Evolutionary conservation across 257 asterid species (phyloP).

Genomic region (Oldenlandia corymbosa): DNA sequence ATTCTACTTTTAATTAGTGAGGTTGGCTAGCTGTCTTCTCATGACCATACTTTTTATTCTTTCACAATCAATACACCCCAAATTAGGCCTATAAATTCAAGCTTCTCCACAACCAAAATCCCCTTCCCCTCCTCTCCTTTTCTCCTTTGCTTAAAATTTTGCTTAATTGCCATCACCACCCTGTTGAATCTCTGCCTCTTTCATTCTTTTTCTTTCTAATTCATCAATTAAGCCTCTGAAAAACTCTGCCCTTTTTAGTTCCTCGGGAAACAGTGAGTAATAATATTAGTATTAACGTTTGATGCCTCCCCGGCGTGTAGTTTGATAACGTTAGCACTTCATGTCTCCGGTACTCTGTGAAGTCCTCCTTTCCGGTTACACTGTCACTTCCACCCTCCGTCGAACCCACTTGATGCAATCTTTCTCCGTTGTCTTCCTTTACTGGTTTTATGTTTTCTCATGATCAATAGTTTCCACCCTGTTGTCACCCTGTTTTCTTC

Average conservation of each 20-base stretch:
- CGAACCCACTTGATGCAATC: conserved; percentile 41
- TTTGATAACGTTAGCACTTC: conserved; percentile 12
- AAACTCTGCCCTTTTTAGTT: too few relatives aligned
- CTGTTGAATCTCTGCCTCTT: neutral
- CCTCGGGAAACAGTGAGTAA: neutral
- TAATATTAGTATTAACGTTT: neutral
- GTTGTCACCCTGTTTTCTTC: too few relatives aligned
- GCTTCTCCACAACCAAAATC: conserved; percentile 5
- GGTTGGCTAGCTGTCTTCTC: conserved; percentile 12
- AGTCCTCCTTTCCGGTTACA: conserved; percentile 33
- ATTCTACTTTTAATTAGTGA: neutral
- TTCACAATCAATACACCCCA: neutral
- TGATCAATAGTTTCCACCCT: conserved; percentile 1
- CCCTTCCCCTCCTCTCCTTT: neutral
- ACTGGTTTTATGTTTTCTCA: conserved; percentile 42
- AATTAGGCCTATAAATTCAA: conserved; percentile 21
- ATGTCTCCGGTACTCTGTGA: conserved; percentile 34
- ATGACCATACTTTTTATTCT: neutral
- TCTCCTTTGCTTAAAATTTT: neutral
- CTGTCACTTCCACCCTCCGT: conserved; percentile 35
- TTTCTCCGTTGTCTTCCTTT: conserved; percentile 38
- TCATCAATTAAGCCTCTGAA: too few relatives aligned
- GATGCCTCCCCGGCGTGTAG: conserved; percentile 10
- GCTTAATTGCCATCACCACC: too few relatives aligned
- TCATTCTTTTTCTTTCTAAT: too few relatives aligned